phyloP scores from a whole-genome alignment of 306 rosid species.

The Quercus mongolica region DNA sequence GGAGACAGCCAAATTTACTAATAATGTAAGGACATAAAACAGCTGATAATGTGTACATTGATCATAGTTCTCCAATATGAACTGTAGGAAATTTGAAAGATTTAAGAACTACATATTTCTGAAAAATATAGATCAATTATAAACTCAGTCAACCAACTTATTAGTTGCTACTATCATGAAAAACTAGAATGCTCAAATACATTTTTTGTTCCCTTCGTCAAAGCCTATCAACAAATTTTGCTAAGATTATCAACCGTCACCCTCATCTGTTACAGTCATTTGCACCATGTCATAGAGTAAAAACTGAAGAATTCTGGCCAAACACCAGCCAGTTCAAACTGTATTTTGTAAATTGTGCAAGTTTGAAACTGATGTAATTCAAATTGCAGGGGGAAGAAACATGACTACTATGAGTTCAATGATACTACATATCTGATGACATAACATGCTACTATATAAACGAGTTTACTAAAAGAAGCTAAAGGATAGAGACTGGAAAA shows the following conservation, averaged over 20 bases:
- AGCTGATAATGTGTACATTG: background rate
- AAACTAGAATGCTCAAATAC: background rate
- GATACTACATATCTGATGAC: background rate
- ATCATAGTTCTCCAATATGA: background rate
- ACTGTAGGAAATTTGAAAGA: background rate
- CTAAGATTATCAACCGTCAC: background rate
- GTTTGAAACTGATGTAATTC: background rate
- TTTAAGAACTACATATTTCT: background rate
- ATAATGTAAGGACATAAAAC: too few species aligned
- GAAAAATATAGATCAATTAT: background rate
- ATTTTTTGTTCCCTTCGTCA: background rate
- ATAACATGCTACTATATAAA: background rate
- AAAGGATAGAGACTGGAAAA: background rate
- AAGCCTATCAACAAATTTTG: background rate
- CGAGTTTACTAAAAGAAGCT: background rate
- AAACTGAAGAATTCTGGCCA: background rate
- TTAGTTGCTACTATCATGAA: background rate
- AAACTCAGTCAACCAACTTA: background rate
- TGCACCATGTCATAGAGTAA: background rate
- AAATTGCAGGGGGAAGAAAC: background rate
- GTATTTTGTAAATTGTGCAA: background rate
- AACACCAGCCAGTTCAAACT: background rate
- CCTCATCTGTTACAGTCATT: background rate
- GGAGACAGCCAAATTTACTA: background rate
- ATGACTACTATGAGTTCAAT: background rate